phyloP scores from a whole-genome alignment of 345 rosid species.

The Geranium brycei region DNA sequence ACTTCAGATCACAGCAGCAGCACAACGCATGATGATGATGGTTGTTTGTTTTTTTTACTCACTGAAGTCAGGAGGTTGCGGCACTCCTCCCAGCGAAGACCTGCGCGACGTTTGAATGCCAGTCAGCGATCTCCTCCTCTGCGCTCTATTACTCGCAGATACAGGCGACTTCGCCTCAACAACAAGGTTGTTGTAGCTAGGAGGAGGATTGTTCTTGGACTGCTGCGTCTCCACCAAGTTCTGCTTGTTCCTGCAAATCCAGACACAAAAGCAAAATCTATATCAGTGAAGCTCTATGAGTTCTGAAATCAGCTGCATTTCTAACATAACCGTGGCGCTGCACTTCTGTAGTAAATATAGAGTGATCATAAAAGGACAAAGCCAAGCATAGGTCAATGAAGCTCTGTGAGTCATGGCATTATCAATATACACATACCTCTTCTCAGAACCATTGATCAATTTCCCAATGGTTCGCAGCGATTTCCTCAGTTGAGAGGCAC shows the following conservation, averaged over 20 bases:
- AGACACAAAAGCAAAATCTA: background rate
- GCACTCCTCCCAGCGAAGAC: slow-evolving; percentile 80
- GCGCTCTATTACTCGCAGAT: slow-evolving; percentile 33
- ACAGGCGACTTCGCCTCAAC: slow-evolving; percentile 24
- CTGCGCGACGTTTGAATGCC: slow-evolving; percentile 45
- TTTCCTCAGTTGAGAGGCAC: slow-evolving; percentile 52
- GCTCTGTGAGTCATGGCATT: too few relatives aligned
- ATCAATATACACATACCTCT: slow-evolving; percentile 29
- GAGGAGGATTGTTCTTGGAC: slow-evolving; percentile 20
- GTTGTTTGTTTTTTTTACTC: slow-evolving; percentile 13
- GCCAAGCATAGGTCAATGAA: background rate
- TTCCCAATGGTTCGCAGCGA: slow-evolving; percentile 78
- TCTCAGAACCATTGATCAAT: slow-evolving; percentile 71
- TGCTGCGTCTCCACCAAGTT: slow-evolving; percentile 22
- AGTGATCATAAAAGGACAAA: background rate
- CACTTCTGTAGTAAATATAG: too few relatives aligned
- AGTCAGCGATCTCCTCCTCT: slow-evolving; percentile 69
- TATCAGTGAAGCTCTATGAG: too few relatives aligned
- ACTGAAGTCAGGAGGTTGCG: slow-evolving; percentile 32
- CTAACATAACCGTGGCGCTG: too few relatives aligned
- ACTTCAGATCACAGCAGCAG: slow-evolving; percentile 3
- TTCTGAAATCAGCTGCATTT: too few relatives aligned
- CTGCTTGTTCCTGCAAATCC: slow-evolving; percentile 31
- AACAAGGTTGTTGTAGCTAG: slow-evolving; percentile 10
- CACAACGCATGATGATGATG: background rate